Conservation (phyloP, 2,329 filamentous ascomycete species). For the Magnaporthales sp. region DNA sequence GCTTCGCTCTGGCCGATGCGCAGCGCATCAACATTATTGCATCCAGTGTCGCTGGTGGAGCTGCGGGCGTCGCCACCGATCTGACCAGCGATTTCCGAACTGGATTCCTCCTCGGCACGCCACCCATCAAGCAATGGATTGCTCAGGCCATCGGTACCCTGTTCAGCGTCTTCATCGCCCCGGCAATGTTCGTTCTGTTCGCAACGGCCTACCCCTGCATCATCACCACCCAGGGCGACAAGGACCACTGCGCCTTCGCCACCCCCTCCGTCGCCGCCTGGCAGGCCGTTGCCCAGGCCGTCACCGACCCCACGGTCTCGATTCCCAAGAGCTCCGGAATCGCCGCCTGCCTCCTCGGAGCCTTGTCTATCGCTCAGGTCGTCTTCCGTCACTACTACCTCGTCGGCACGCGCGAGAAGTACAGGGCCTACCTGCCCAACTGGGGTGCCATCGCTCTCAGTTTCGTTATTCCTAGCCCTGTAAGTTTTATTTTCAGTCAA, state of each 20-base stretch:
- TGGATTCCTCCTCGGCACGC: conserved; percentile 57
- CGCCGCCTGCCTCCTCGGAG: conserved; percentile 46
- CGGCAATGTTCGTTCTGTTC: conserved; percentile 60
- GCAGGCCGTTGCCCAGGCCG: conserved; percentile 55
- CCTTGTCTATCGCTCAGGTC: conserved; percentile 41
- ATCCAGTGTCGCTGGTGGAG: conserved; percentile 46
- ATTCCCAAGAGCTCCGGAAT: conserved; percentile 48
- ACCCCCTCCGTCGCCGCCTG: conserved; percentile 58
- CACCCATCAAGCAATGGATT: conserved; percentile 57
- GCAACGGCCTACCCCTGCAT: conserved; percentile 62
- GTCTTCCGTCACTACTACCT: conserved; percentile 46
- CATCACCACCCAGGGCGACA: conserved; percentile 30
- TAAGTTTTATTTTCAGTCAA: too few relatives aligned
- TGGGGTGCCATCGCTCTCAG: conserved; percentile 53
- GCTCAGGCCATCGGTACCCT: conserved; percentile 55
- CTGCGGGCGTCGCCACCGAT: conserved; percentile 43
- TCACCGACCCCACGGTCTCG: conserved; percentile 45
- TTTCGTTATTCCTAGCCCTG: conserved; percentile 46
- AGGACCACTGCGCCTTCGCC: conserved; percentile 45
- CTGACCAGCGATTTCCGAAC: conserved; percentile 58
- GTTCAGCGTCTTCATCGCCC: conserved; percentile 57
- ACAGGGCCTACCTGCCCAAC: conserved; percentile 48
- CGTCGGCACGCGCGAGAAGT: conserved; percentile 42
- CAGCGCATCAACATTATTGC: conserved; percentile 59
- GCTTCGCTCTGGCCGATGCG: conserved; percentile 38